These are phyloP conservation scores for Phialocephala subalpina DNA, from an alignment of 2,329 filamentous ascomycete species.

Conservation along the genomic window DNA sequence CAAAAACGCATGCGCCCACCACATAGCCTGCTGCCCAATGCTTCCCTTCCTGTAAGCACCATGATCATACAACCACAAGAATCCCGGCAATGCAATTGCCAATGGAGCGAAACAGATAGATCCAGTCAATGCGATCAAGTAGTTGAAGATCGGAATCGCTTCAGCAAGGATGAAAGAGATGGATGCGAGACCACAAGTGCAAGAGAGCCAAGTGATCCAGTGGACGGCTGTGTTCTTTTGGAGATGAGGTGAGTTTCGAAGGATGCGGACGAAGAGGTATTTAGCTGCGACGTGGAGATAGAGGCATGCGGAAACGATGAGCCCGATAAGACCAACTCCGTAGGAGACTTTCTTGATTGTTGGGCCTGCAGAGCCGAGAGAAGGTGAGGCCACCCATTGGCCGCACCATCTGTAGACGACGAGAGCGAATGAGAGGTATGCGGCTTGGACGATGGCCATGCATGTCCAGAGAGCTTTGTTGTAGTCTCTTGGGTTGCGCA, in stretches of 20 bases:
- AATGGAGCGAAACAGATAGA: slow-evolving; percentile 59
- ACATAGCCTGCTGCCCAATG: slow-evolving; percentile 37
- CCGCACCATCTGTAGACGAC: slow-evolving; percentile 51
- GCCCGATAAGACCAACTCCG: slow-evolving; percentile 62
- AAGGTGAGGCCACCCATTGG: slow-evolving; percentile 67
- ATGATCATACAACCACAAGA: slow-evolving; percentile 60
- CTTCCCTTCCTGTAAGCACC: slow-evolving; percentile 48
- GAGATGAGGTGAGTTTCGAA: slow-evolving; percentile 58
- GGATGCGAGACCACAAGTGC: slow-evolving; percentile 51
- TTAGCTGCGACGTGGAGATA: slow-evolving; percentile 60
- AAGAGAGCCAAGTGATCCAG: slow-evolving; percentile 59
- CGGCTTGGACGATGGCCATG: slow-evolving; percentile 63
- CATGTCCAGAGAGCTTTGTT: slow-evolving; percentile 66
- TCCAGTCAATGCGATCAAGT: slow-evolving; percentile 53
- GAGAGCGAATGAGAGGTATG: slow-evolving; percentile 65
- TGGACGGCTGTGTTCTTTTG: slow-evolving; percentile 59
- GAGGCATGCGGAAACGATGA: slow-evolving; percentile 54
- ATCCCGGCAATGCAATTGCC: slow-evolving; percentile 55
- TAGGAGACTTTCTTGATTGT: slow-evolving; percentile 69
- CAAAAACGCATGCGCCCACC: slow-evolving; percentile 47
- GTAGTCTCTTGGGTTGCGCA: slow-evolving; percentile 66
- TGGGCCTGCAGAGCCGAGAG: slow-evolving; percentile 65
- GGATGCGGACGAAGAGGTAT: slow-evolving; percentile 62
- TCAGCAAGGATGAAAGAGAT: slow-evolving; percentile 59
- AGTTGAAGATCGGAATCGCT: slow-evolving; percentile 64